These are phyloP conservation scores for Melanopsichium pennsylvanicum DNA, from an alignment of 1,284 basidiomycete genomes.

Conservation along the genomic window DNA sequence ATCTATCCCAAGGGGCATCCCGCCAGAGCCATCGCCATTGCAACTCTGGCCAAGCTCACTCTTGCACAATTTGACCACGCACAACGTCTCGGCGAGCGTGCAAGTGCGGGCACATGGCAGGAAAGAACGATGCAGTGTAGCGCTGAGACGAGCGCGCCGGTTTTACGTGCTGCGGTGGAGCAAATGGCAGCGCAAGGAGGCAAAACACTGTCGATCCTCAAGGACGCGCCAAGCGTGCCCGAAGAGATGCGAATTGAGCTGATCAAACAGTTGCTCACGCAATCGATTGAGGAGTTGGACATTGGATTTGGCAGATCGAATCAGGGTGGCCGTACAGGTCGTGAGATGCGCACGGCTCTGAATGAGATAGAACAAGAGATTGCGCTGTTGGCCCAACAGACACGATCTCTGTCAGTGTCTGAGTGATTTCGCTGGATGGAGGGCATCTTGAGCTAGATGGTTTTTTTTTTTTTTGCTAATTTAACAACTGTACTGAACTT, in stretches of 20 bases:
- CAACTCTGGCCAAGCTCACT: conserved; percentile 82
- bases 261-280: conserved; percentile 37
- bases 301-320: conserved; percentile 47
- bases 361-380: conserved; percentile 31
- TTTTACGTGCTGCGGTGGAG: conserved; percentile 18
- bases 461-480: too few species aligned
- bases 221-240: conserved; percentile 16
- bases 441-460: too few species aligned
- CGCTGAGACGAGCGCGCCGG: background rate
- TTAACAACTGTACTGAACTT: too few species aligned
- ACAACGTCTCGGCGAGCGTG: conserved; percentile 8
- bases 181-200: conserved; percentile 7
- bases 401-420: conserved; percentile 23
- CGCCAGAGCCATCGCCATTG: conserved; percentile 76
- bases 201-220: conserved; percentile 28
- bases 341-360: conserved; percentile 23
- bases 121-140: background rate
- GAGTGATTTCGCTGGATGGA: too few species aligned
- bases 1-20: conserved; percentile 79
- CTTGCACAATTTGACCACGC: conserved; percentile 73
- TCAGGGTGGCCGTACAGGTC: conserved; percentile 23
- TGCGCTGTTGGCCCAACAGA: conserved; percentile 19
- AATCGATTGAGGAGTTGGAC: conserved; percentile 46
- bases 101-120: background rate
- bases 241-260: conserved; percentile 31